Percentiles rank a stretch among this genome's conserved stretches.
These are phyloP conservation scores for Fusarium pseudograminearum DNA, from an alignment of 2,329 filamentous ascomycete species.

Conservation along the genomic window DNA sequence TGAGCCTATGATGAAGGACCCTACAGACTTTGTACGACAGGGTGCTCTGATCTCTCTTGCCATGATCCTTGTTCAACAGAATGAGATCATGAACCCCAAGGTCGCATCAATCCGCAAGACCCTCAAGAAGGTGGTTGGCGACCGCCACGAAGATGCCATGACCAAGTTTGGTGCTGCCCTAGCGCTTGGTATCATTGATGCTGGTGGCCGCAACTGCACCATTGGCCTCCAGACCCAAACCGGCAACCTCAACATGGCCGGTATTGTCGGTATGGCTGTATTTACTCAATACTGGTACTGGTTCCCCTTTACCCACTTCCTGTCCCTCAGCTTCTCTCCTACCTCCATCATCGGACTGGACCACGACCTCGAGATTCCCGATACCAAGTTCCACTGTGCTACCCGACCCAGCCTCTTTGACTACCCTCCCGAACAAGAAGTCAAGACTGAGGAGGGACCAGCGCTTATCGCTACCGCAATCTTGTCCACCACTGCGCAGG, in stretches of 20 bases:
- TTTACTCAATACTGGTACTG: slow-evolving; percentile 99
- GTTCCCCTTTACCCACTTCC: slow-evolving; percentile 98
- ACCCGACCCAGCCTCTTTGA: slow-evolving; percentile 96
- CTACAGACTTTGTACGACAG: slow-evolving; percentile 97
- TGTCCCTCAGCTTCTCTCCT: slow-evolving; percentile 95
- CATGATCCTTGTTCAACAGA: slow-evolving; percentile 99
- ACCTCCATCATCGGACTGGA: slow-evolving; percentile 96
- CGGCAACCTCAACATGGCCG: slow-evolving; percentile 98
- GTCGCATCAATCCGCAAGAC: slow-evolving; percentile 91
- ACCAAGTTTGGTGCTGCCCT: slow-evolving; percentile 97
- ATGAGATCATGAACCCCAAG: slow-evolving; percentile 98
- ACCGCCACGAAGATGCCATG: slow-evolving; percentile 98
- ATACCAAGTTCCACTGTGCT: slow-evolving; percentile 95
- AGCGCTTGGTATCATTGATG: slow-evolving; percentile 96
- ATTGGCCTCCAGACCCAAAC: slow-evolving; percentile 98
- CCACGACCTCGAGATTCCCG: slow-evolving; percentile 90
- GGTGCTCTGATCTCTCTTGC: slow-evolving; percentile 92
- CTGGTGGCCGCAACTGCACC: slow-evolving; percentile 97
- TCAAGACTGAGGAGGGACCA: slow-evolving; percentile 92
- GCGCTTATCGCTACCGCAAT: slow-evolving; percentile 96
- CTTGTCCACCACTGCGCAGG: slow-evolving; percentile 94
- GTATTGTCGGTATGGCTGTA: slow-evolving; percentile 96
- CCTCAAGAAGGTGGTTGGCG: slow-evolving; percentile 91
- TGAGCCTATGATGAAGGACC: slow-evolving; percentile 99
- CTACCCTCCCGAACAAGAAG: slow-evolving; percentile 95